A percentile compares a stretch with the other conserved stretches of the same genome.
phyloP scores from a whole-genome alignment of 1,284 basidiomycete genomes.

The Sphaerobolus stellatus region DNA sequence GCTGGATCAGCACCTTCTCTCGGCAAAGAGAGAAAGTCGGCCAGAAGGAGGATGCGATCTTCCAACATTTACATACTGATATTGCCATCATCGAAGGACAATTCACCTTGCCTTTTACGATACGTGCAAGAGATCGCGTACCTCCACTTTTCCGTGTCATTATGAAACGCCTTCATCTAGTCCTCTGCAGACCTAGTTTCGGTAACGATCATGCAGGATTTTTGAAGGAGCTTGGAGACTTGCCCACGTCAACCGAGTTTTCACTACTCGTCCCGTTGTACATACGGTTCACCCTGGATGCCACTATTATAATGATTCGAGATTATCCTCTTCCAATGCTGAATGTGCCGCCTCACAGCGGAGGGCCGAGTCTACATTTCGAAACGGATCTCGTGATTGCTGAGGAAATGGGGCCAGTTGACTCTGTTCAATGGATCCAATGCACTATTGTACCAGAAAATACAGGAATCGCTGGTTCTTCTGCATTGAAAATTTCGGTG shows the following conservation, averaged over 20 bases:
- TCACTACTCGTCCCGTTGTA: conserved; percentile 85
- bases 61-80: conserved; percentile 35
- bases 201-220: conserved; percentile 59
- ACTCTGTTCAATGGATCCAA: conserved; percentile 73
- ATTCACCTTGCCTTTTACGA: conserved; percentile 40
- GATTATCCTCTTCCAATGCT: conserved; percentile 79
- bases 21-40: conserved; percentile 44
- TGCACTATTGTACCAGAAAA: conserved; percentile 60
- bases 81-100: conserved; percentile 4
- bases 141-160: conserved; percentile 78
- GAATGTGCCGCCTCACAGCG: conserved; percentile 51
- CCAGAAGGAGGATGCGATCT: conserved; percentile 29
- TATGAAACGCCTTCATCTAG: conserved; percentile 60
- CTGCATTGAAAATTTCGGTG: conserved; percentile 63
- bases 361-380: conserved; percentile 58
- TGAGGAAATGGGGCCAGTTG: conserved; percentile 79
- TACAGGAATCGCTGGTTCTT: conserved; percentile 52
- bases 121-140: conserved; percentile 41
- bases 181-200: conserved; percentile 66
- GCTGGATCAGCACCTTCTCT: conserved; percentile 59
- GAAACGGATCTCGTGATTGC: conserved; percentile 84
- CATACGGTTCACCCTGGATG: conserved; percentile 67
- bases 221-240: conserved; percentile 69
- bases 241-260: conserved; percentile 73
- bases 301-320: conserved; percentile 66